Evolutionary conservation across 495 filamentous ascomycete genomes (phyloP), one percentile per base, ranked within the genome.

Genomic region (Neurospora africana): DNA sequence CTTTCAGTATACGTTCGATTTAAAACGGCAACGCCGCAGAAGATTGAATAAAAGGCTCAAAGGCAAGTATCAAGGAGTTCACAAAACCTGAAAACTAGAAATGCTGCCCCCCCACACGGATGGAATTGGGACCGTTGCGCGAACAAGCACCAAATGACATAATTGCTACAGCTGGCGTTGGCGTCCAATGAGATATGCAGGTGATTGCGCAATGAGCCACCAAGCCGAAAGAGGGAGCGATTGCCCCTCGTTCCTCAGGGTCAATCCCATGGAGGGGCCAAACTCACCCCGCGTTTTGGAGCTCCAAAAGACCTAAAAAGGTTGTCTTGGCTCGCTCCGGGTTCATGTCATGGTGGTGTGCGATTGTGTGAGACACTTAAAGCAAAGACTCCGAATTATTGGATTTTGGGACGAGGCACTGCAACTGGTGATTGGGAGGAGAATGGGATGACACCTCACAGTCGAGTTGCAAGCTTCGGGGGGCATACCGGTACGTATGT

Each of bases 171-270:
- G 23, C 61, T 68, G 69, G 21, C 27, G 3, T 3, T 23, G 7
- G 13, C 33, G 68, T 44, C 79, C 79, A 81, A 81, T 81, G n/a
- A 65, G 10, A 43, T n/a, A 35, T 44, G 35, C 38, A 44, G 33
- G 41, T 36, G 77, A 81, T 81, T 74, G 78, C 78, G 79, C 78
- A 81, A 81, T 81, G 77, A 23, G 15, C 36, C 76, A 71, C 79
- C 75, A 81, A 41, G 53, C 78, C 78, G 11, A 61, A 80, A 74
- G 40, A 33, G 73, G 78, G 8, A 72, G 72, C 73, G 78, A 79
- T 78, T 77, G 77, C 79, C 78, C 77, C 79, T 78, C 78, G 77
- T 75, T 10, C 41, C 41, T 44, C 41, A 44, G 19, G 41, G n/a
- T n/a, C 41, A 2, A 10, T 73, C 61, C 70, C 67, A 75, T 75